Percentiles rank a stretch among this genome's conserved stretches.
These are phyloP conservation scores for Cymbidium sinense DNA, from an alignment of 106 monocot genomes.

Conservation along the genomic window DNA sequence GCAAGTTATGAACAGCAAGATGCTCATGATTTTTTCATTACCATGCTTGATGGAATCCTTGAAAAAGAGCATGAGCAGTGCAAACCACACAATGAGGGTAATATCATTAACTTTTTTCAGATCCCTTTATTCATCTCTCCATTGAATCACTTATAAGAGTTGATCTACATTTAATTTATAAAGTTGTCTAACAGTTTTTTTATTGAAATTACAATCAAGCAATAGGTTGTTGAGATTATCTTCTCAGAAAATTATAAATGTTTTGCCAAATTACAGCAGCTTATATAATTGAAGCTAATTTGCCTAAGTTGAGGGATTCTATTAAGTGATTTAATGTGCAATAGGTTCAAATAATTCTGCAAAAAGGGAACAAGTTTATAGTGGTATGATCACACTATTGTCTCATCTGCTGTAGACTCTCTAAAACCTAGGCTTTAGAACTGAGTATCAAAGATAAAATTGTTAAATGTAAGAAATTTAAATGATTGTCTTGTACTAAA, in stretches of 20 bases:
- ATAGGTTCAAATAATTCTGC: too few relatives aligned
- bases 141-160: neutral
- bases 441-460: neutral
- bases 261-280: neutral
- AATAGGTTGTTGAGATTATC: neutral
- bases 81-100: slow-evolving; percentile 47
- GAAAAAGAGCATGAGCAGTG: slow-evolving; percentile 59
- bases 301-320: neutral
- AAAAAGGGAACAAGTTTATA: neutral
- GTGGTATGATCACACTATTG: neutral
- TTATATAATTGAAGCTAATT: neutral
- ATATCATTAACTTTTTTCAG: slow-evolving; percentile 1
- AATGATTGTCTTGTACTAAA: neutral
- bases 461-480: neutral
- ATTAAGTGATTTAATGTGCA: neutral
- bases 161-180: neutral
- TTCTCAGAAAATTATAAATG: neutral
- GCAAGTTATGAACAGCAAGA: slow-evolving; percentile 98
- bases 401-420: neutral
- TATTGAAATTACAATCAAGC: neutral
- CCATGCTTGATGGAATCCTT: slow-evolving; percentile 88
- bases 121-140: neutral
- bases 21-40: slow-evolving; percentile 98
- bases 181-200: neutral
- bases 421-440: neutral